phyloP scores from a whole-genome alignment of 148 eudicot species.

The Vaccinium darrowii region DNA sequence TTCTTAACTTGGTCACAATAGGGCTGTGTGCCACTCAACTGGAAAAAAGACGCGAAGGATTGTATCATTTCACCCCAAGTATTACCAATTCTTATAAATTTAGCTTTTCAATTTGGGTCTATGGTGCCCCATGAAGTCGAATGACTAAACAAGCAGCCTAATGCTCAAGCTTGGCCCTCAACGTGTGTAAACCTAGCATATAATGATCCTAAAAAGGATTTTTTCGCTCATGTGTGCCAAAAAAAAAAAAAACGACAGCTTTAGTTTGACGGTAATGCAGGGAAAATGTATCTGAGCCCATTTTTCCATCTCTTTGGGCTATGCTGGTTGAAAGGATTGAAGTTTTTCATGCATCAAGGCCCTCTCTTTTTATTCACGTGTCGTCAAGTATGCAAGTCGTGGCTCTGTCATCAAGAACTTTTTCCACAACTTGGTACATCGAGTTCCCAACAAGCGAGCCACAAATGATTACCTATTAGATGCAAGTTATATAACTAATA shows the following conservation, averaged over 20 bases:
- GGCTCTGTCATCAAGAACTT: neutral
- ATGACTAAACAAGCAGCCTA: neutral
- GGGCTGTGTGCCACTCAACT: neutral
- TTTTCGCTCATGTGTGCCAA: too few species aligned
- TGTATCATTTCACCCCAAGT: neutral
- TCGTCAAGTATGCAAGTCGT: neutral
- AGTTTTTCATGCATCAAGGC: neutral
- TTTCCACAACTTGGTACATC: neutral
- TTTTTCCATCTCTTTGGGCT: neutral
- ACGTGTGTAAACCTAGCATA: neutral
- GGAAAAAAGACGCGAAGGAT: neutral
- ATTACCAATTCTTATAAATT: neutral
- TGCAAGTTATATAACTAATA: neutral
- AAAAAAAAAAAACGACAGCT: neutral
- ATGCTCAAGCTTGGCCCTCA: neutral
- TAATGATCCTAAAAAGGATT: neutral
- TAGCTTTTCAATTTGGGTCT: neutral
- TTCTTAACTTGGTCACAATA: neutral
- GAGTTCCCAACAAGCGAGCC: neutral
- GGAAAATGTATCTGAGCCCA: neutral
- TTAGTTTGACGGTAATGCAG: neutral
- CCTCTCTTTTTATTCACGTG: neutral
- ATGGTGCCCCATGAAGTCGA: neutral
- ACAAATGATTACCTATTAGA: neutral
- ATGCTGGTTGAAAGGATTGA: neutral